Conservation (phyloP, 1,284 basidiomycete genomes). For the Flammula alnicola region DNA sequence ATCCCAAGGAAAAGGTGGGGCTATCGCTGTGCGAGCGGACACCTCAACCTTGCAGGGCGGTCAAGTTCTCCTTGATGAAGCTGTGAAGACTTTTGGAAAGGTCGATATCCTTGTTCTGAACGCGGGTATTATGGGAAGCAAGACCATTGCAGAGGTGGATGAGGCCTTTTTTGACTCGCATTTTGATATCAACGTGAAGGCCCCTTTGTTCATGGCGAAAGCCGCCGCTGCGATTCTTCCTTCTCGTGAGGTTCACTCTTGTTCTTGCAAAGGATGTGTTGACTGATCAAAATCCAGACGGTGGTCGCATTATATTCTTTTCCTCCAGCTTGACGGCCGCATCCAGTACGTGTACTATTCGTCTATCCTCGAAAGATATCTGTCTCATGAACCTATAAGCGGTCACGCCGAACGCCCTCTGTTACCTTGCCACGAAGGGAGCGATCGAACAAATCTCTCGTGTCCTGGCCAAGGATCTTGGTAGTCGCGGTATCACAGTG, state of each 20-base stretch:
- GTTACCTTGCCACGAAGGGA: conserved; percentile 60
- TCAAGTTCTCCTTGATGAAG: conserved; percentile 47
- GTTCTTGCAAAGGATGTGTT: too few relatives aligned
- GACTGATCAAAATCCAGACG: conserved; percentile 36
- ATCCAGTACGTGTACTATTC: conserved; percentile 32
- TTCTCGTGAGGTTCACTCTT: conserved; percentile 40
- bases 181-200: conserved; percentile 60
- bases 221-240: conserved; percentile 46
- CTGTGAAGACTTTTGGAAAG: conserved; percentile 50
- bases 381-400: conserved; percentile 26
- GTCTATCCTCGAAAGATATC: background rate
- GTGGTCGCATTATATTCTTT: conserved; percentile 60
- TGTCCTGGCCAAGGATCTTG: conserved; percentile 64
- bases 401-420: conserved; percentile 50
- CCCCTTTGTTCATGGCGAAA: conserved; percentile 59
- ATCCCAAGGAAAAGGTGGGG: conserved; percentile 46
- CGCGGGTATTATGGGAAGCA: conserved; percentile 56
- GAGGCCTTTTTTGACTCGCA: conserved; percentile 54
- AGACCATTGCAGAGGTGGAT: conserved; percentile 48
- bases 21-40: conserved; percentile 57
- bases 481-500: conserved; percentile 55
- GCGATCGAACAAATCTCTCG: conserved; percentile 63
- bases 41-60: conserved; percentile 49
- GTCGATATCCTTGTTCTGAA: conserved; percentile 63
- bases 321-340: conserved; percentile 53